A percentile compares a stretch with the other conserved stretches of the same genome.
phyloP scores from a whole-genome alignment of 768 basidiomycete genomes.

The Agrocybe praecox region DNA sequence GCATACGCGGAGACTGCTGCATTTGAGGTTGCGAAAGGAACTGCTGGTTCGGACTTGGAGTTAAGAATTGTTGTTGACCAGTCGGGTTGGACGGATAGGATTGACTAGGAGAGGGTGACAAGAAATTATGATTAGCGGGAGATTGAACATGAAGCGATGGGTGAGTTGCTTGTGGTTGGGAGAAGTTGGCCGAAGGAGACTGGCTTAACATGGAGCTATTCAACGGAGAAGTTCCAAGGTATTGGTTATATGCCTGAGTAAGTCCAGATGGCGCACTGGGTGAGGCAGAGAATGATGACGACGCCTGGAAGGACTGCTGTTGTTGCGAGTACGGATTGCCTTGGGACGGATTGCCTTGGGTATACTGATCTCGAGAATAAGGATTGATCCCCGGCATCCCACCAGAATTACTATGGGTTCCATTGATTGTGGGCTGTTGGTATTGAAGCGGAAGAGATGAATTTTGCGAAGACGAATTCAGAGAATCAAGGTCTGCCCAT shows the following conservation, averaged over 20 bases:
- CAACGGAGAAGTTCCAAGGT: constrained; percentile 5
- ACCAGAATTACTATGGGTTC: constrained; percentile 15
- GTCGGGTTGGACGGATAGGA: neutral
- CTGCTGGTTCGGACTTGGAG: constrained; percentile 23
- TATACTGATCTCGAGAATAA: constrained; percentile 1
- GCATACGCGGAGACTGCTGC: constrained; percentile 18
- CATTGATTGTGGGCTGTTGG: constrained; percentile 17
- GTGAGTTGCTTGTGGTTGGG: constrained; percentile 24
- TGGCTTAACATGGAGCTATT: constrained; percentile 6
- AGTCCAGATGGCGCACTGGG: constrained; percentile 19
- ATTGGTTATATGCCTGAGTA: constrained; percentile 6
- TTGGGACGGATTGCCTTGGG: too few species aligned
- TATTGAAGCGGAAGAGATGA: constrained; percentile 59
- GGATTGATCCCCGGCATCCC: constrained; percentile 13
- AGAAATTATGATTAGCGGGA: neutral
- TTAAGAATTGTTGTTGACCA: neutral
- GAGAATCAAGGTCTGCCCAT: constrained; percentile 63
- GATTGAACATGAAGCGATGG: constrained; percentile 14
- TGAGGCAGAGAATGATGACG: constrained; percentile 13
- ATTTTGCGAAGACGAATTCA: constrained; percentile 39
- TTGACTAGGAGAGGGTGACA: neutral
- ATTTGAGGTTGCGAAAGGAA: constrained; percentile 28
- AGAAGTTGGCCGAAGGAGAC: neutral
- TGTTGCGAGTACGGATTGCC: neutral
- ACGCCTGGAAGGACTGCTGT: constrained; percentile 13